Evolutionary conservation across 2,329 filamentous ascomycete species (phyloP).

Genomic region (Fusarium coffeatum): DNA sequence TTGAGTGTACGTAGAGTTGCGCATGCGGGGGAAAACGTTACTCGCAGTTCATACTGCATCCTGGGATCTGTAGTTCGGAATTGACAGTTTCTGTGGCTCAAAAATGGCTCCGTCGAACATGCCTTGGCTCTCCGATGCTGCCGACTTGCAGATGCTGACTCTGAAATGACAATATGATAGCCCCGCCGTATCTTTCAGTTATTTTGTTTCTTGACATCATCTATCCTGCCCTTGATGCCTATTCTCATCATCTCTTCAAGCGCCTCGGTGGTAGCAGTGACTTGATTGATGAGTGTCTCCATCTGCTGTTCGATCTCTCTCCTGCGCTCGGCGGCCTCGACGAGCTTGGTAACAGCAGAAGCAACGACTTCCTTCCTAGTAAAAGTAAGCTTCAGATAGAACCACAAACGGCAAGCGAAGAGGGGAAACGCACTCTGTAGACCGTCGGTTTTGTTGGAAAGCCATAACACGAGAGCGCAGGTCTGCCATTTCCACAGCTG

Average conservation of each 20-base stretch:
- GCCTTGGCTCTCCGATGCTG: background rate
- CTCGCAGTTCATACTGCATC: background rate
- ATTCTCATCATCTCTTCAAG: conserved; percentile 49
- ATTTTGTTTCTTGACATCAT: conserved; percentile 34
- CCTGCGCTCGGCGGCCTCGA: conserved; percentile 42
- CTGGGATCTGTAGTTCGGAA: background rate
- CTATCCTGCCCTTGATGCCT: conserved; percentile 46
- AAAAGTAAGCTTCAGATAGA: background rate
- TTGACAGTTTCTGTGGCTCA: background rate
- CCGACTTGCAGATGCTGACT: background rate
- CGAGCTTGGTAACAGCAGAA: conserved; percentile 31
- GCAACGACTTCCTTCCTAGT: conserved; percentile 34
- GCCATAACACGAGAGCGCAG: conserved; percentile 40
- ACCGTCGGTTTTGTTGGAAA: conserved; percentile 41
- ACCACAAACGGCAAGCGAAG: background rate
- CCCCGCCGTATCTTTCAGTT: background rate
- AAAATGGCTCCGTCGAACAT: background rate
- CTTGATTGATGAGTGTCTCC: conserved; percentile 37
- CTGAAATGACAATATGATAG: background rate
- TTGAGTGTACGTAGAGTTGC: background rate
- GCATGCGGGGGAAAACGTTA: background rate
- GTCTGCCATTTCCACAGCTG: conserved; percentile 41
- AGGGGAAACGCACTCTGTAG: conserved; percentile 36
- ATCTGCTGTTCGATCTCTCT: conserved; percentile 47
- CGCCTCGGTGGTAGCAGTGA: conserved; percentile 34